Percentiles rank a stretch among this genome's conserved stretches.
Conservation (phyloP, 345 rosid genomes). For the Acer negundo region DNA sequence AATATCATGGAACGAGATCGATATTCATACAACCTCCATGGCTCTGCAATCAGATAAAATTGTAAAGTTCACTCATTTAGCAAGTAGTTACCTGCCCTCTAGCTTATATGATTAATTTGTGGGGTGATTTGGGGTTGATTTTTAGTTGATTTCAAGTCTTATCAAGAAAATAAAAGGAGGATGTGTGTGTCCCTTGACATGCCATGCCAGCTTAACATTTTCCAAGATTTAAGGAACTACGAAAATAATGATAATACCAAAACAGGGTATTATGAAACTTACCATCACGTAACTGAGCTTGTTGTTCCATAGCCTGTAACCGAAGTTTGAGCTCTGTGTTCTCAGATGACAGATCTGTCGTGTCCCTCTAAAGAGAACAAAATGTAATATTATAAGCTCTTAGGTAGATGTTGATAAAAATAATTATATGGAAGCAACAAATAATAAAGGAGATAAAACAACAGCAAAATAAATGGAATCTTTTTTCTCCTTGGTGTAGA, state of each 20-base stretch:
- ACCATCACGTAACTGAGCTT: constrained; percentile 90
- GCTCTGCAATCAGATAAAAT: not conserved
- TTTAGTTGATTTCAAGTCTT: constrained; percentile 3
- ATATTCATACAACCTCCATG: not conserved
- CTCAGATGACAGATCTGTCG: constrained; percentile 72
- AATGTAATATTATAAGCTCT: constrained; percentile 15
- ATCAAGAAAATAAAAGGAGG: not conserved
- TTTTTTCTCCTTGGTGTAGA: constrained; percentile 2
- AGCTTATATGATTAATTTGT: not conserved
- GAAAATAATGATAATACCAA: not conserved
- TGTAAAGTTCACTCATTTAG: not conserved
- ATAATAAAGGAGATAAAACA: constrained; percentile 12
- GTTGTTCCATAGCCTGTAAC: constrained; percentile 90
- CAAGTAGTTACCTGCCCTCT: not conserved
- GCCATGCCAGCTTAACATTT: not conserved
- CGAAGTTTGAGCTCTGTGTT: constrained; percentile 93
- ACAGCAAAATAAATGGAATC: not conserved
- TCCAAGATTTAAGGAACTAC: not conserved
- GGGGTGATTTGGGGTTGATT: not conserved
- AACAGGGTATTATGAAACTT: constrained; percentile 16
- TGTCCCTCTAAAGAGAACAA: constrained; percentile 70
- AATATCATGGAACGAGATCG: not conserved
- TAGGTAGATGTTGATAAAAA: not conserved
- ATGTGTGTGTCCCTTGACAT: not conserved
- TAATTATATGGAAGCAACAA: not conserved